Conservation (phyloP, 768 basidiomycete species). For the Tephrocybe sp. region DNA sequence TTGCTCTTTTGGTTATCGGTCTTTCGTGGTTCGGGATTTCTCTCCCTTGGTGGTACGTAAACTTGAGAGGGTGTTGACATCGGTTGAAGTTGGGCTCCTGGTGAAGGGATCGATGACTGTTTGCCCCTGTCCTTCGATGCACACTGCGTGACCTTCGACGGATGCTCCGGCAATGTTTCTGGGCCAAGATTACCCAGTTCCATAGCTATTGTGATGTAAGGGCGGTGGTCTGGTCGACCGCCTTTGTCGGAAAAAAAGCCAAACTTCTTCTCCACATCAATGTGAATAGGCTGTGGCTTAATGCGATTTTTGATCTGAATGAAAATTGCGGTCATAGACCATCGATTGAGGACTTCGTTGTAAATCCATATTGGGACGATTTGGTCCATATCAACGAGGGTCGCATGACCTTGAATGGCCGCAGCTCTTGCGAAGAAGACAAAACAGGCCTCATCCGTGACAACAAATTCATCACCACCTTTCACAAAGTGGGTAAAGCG, state of each 20-base stretch:
- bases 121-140: background rate
- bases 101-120: no score
- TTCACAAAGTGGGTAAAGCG: constrained; percentile 3
- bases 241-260: background rate
- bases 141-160: background rate
- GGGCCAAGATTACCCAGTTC: background rate
- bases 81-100: no score
- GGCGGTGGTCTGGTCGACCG: background rate
- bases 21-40: constrained; percentile 24
- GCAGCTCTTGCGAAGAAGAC: background rate
- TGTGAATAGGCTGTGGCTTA: background rate
- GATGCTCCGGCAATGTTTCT: no score
- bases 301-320: constrained; percentile 1
- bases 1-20: no score
- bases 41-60: constrained; percentile 11
- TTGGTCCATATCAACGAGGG: background rate
- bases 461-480: background rate
- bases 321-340: constrained; percentile 1
- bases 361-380: background rate
- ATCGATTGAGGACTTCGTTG: background rate
- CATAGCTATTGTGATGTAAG: constrained; percentile 3
- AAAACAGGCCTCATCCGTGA: background rate
- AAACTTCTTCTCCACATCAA: background rate
- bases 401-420: background rate
- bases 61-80: background rate